Base-by-base conservation (phyloP, 768 basidiomycete genomes). In the Phlegmacium glaucopus region DNA sequence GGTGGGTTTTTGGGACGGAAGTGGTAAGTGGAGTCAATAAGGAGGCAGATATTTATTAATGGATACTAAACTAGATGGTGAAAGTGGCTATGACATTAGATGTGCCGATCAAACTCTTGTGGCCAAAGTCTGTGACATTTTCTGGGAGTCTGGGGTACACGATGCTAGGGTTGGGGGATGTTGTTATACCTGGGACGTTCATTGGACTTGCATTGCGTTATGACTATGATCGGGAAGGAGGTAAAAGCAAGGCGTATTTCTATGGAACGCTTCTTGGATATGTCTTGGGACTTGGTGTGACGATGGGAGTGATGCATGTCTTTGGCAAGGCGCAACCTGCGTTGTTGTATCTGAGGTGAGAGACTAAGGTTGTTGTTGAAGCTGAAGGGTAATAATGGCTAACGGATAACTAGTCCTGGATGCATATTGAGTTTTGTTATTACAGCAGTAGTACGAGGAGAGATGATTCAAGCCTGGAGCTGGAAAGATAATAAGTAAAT, bases 141-240 rank as follows among this genome's bases (percentile, higher is more conserved):
- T 65, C 72, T 4, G 61, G 66, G 5, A 72, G 64, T 4, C 64
- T 74, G 25, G 91, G 90, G 4, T 88, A 80, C 62, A 87, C 91
- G 26, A 86, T 97, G 84, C 83, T 98, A 26, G 95, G 95, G 2
- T 72, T 98, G 1, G 94, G 94, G 18, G 94, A 96, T 62, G 81
- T 95, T 35, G 75, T 80, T n/a, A 67, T 78, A 7, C 78, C 78
- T 11, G 77, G 78, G 17, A 72, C 77, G 29, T 89, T 97, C 66
- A 71, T 96, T 42, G 85, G 90, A 13, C 77, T 93, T 11, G 91
- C 86, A 4, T 76, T 97, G 36, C 87, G 95, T 30, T 94, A 87
- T 65, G 95, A 97, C 70, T 66, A 78, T 44, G 68, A 78, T 53
- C 76, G 74, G 39, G 49, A 58, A 6, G 45, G 55, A n/a, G 55